A percentile compares a stretch with the other conserved stretches of the same genome.
Conservation (phyloP, 2,329 filamentous ascomycete species). For the Boeremia lycopersici region DNA sequence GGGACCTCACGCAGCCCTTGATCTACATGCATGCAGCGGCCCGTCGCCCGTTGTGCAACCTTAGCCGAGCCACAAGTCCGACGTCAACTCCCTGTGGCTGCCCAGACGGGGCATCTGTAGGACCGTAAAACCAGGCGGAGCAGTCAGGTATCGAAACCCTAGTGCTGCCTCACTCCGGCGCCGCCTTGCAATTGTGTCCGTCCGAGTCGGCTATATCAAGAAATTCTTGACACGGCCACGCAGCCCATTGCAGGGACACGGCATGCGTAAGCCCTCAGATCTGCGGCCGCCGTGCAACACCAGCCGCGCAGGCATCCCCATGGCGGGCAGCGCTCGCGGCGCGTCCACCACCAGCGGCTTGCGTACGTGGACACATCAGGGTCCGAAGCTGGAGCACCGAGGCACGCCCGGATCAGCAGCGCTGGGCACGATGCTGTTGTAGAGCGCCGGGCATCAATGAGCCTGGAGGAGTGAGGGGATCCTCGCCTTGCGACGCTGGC, state of each 20-base stretch:
- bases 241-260: neutral
- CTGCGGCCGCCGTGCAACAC: neutral
- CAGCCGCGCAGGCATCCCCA: neutral
- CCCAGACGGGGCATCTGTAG: too few relatives aligned
- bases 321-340: neutral
- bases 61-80: neutral
- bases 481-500: neutral
- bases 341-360: neutral
- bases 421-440: too few relatives aligned
- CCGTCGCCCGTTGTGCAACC: slow-evolving; percentile 7
- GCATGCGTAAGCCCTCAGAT: neutral
- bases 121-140: too few relatives aligned
- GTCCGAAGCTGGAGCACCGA: neutral
- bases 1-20: neutral
- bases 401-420: neutral
- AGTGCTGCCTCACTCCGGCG: too few relatives aligned
- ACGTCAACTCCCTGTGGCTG: neutral
- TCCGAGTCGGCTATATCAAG: too few relatives aligned
- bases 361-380: slow-evolving; percentile 10
- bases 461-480: neutral
- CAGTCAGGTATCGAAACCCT: too few relatives aligned
- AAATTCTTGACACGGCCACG: neutral
- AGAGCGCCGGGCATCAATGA: too few relatives aligned
- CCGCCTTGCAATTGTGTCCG: too few relatives aligned
- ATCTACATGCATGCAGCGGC: slow-evolving; percentile 18